Evolutionary conservation across 2,329 filamentous ascomycete species (phyloP), one percentile per base, ranked within the genome.

Genomic region (Venturiaceae sp.): DNA sequence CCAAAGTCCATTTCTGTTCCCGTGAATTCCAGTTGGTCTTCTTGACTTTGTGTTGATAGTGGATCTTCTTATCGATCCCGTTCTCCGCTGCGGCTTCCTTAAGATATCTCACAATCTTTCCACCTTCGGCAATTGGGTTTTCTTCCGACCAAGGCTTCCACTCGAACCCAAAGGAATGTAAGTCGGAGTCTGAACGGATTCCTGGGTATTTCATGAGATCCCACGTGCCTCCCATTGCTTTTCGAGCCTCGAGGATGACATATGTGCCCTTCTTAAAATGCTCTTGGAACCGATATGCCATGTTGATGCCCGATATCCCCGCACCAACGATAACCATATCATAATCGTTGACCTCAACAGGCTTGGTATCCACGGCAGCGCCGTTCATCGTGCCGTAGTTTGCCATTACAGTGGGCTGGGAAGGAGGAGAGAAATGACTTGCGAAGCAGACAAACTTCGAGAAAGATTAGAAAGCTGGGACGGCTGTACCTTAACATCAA

Each of bases 261-360:
- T 87, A 91, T 2, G 70, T 80, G 36, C 77, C 71, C 41, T 75
- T 66, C 0, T 85, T 83, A 1, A 84, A 72, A 26, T 78, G 70
- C 1, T 76, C 75, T 64, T 89, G 83, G 1, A 89, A 64, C 14
- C 85, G 82, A 66, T 91, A 90, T 14, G 81, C 86, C 13, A 83
- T 77, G 63, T 90, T 90, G 72, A 92, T 86, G 58, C 88, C 88
- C 5, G 85, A 85, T 58, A 92, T 83, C 9, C 88, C 87, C 2
- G 86, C 86, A 11, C 88, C 88, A 56, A 92, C 72, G 64, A 92
- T 83, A 64, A 89, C 61, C 30, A 77, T 66, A 63, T 78, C 75
- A 62, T 69, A 74, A 61, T 67, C 55, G 37, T 23, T n/a, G 28
- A 57, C 32, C n/a, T 57, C 55, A 8, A 26, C n/a, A 23, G 33